Percentiles rank a stretch among this genome's conserved stretches.
Conservation (phyloP, 2,329 filamentous ascomycete species). For the Colletotrichum filicis region DNA sequence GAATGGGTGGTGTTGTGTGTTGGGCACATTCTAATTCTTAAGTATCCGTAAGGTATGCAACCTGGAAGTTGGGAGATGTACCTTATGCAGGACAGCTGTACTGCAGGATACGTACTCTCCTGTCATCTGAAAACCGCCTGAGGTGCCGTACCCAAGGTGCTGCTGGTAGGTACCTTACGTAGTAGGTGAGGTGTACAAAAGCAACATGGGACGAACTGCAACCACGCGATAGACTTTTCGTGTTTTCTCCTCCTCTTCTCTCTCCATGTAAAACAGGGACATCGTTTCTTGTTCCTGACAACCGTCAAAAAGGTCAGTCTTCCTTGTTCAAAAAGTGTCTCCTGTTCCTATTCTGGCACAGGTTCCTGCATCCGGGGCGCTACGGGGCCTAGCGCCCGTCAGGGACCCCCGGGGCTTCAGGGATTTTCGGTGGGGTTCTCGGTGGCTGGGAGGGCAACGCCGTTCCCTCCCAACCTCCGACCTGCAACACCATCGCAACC, state of each 20-base stretch:
- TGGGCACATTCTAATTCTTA: background rate
- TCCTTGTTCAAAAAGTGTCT: background rate
- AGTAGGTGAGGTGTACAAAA: background rate
- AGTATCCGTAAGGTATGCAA: too few species aligned
- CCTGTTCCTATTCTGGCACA: slow-evolving; percentile 12
- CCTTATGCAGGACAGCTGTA: slow-evolving; percentile 27
- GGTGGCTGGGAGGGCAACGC: slow-evolving; percentile 31
- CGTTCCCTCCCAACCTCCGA: slow-evolving; percentile 23
- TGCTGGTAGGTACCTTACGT: background rate
- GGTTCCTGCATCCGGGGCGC: slow-evolving; percentile 30
- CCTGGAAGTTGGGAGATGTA: background rate
- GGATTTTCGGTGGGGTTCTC: slow-evolving; percentile 8
- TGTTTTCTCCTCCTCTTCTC: background rate
- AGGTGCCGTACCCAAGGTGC: too few species aligned
- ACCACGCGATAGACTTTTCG: background rate
- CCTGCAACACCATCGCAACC: slow-evolving; percentile 1
- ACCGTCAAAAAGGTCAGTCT: background rate
- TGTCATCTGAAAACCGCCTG: background rate
- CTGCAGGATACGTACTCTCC: slow-evolving; percentile 26
- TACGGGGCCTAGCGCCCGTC: slow-evolving; percentile 23
- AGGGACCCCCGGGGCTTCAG: background rate
- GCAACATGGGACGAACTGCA: slow-evolving; percentile 21
- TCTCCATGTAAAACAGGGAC: background rate
- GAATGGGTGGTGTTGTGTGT: background rate
- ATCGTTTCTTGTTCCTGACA: background rate